A percentile compares a stretch with the other conserved stretches of the same genome.
Conservation (phyloP, 768 basidiomycete genomes). For the Serendipita sp. region DNA sequence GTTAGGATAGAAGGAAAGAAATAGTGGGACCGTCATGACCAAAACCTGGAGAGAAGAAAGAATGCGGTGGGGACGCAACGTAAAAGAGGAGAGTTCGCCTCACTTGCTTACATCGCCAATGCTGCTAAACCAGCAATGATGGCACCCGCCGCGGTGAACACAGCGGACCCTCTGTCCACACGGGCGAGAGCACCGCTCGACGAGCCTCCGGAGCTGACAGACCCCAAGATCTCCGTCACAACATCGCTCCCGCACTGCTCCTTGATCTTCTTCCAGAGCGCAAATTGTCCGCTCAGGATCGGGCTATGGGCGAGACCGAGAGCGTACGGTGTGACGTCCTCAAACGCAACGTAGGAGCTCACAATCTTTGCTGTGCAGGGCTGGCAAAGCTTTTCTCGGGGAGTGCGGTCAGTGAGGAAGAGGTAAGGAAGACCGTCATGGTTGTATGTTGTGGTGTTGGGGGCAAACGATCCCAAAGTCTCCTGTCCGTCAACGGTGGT, state of each 20-base stretch:
- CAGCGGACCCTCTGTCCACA: too few relatives aligned
- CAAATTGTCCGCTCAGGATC: constrained; percentile 48
- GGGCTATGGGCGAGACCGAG: constrained; percentile 41
- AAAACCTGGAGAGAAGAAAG: too few relatives aligned
- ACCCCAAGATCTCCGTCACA: constrained; percentile 39
- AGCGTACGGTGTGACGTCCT: constrained; percentile 55
- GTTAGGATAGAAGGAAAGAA: too few relatives aligned
- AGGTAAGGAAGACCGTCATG: constrained; percentile 50
- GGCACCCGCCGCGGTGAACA: too few relatives aligned
- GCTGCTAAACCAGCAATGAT: too few relatives aligned
- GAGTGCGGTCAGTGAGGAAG: constrained; percentile 42
- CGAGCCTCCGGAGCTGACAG: too few relatives aligned
- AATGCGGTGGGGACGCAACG: too few relatives aligned
- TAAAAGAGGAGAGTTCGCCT: too few relatives aligned
- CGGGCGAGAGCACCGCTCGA: too few relatives aligned
- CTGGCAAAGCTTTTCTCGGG: constrained; percentile 50
- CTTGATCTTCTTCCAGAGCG: constrained; percentile 46
- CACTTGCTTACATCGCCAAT: too few relatives aligned
- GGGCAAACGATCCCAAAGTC: constrained; percentile 16
- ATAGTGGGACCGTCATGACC: too few relatives aligned
- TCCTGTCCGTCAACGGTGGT: constrained; percentile 11
- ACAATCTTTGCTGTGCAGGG: constrained; percentile 68
- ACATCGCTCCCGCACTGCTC: constrained; percentile 64
- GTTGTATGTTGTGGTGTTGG: constrained; percentile 35
- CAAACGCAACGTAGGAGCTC: constrained; percentile 60